Base-by-base conservation (phyloP, 495 filamentous ascomycete species). In the Mycothermus thermophilus region DNA sequence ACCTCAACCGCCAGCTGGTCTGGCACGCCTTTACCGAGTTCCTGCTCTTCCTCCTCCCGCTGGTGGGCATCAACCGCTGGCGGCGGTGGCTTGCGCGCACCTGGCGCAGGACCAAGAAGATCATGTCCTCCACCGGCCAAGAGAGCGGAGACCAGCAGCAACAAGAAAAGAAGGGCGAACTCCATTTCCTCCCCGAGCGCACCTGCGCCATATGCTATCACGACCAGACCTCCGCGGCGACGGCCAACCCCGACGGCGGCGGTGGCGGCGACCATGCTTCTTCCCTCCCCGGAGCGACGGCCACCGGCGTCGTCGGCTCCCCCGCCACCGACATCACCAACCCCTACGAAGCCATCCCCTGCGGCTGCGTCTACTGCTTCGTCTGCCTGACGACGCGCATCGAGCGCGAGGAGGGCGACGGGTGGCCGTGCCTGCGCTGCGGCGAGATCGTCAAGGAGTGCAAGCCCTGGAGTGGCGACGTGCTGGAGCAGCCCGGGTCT, bases 11-110 rank as follows among this genome's bases (percentile, higher is more conserved):
- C 10, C 90, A 97, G 57, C 72, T 97, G 5, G 90, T 97, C 27
- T 97, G 90, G 90, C 90, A 97, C 53, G 90, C 90, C 12, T 95
- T 97, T 47, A 97, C 90, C 16, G 90, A 97, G 54, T 97, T 97
- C 49, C 69, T 99, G 4, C 74, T 99, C 5, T 99, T 99, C 54
- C 71, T 99, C 8, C 69, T 99, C 3, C 90, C 90, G 1, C 64
- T 99, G 17, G 83, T 99, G 27, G 88, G 88, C 27, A 88, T 99
- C 39, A 79, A 78, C 46, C 70, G 86, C 38, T 99, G 90, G 90
- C 71, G 82, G 33, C 71, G 87, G 33, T 95, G 87, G 85, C 67
- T 94, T 16, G 66, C 77, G 17, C 70, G 88, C 30, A 75, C 75
- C 12, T 92, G 84, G 82, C 73, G 79, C 32, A 87, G 77, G 50